Evolutionary conservation across 2,329 filamentous ascomycete species (phyloP).

Genomic region (Amauroascus niger): DNA sequence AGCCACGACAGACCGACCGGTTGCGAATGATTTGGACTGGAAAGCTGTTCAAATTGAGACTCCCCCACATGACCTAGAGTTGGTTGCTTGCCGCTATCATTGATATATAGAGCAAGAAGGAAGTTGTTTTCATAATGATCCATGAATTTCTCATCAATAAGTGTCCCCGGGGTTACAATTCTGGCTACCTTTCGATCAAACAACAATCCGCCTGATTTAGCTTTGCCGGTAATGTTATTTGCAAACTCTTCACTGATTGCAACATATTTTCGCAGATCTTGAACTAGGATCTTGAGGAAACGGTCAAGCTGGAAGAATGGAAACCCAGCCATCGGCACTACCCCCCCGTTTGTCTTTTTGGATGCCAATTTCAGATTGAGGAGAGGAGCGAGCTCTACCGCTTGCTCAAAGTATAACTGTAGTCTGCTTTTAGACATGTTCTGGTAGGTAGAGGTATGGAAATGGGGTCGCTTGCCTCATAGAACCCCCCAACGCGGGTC

Average conservation of each 20-base stretch:
- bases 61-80: slow-evolving; percentile 14
- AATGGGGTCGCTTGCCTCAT: slow-evolving; percentile 50
- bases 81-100: slow-evolving; percentile 21
- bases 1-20: slow-evolving; percentile 79
- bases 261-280: slow-evolving; percentile 82
- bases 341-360: slow-evolving; percentile 67
- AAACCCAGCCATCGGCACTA: slow-evolving; percentile 89
- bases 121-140: slow-evolving; percentile 92
- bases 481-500: slow-evolving; percentile 90
- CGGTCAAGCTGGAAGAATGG: slow-evolving; percentile 87
- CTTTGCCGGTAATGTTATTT: slow-evolving; percentile 58
- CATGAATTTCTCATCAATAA: slow-evolving; percentile 97
- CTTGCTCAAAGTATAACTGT: slow-evolving; percentile 84
- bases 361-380: slow-evolving; percentile 77
- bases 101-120: slow-evolving; percentile 66
- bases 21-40: slow-evolving; percentile 29
- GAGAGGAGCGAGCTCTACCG: slow-evolving; percentile 74
- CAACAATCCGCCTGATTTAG: slow-evolving; percentile 66
- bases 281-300: slow-evolving; percentile 84
- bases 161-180: slow-evolving; percentile 84
- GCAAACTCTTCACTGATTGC: slow-evolving; percentile 90
- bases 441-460: neutral
- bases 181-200: slow-evolving; percentile 78
- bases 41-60: slow-evolving; percentile 21
- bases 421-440: slow-evolving; percentile 3